Base-by-base conservation (phyloP, 345 rosid genomes). In the Aquilaria sinensis region DNA sequence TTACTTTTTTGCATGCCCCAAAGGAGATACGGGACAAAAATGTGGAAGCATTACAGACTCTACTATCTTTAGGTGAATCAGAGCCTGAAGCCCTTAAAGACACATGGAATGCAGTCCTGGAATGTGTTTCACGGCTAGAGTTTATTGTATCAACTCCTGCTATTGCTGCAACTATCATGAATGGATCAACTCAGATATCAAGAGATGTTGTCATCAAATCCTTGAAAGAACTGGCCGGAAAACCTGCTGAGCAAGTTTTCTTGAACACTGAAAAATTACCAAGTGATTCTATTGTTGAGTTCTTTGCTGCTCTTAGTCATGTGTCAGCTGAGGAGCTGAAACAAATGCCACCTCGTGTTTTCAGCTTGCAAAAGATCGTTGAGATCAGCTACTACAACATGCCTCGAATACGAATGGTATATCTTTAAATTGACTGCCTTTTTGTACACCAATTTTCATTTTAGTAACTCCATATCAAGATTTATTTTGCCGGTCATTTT, bases 101-200 rank as follows among this genome's bases (percentile, higher is more conserved):
- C 80, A 90, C 99, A n/a, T 94, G 99, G 97, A 94, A 94, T 81
- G 99, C 97, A 58, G 93, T 94, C 61, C 67, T 94, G 60, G 99
- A 90, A 83, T 94, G 99, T 75, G 97, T 90, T 74, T 88, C 99
- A 64, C 93, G 99, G 67, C 96, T 94, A 69, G 97, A 90, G 80
- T 90, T 67, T 69, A 90, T 94, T 52, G 70, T 89, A 9, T 85
- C 99, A 67, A 90, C 97, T 65, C 96, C 97, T 13, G 77, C 87
- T 63, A 84, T 94, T 76, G 70, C 97, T 65, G 96, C 93, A 77
- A 86, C 91, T 79, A 97, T 94, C 51, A 90, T 90, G 97, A 82
- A 79, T 64, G 97, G 97, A 63, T 94, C 99, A 68, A 94, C 90
- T 78, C 99, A 90, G 82, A 90, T 94, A 57, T 94, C 99, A 64